These are phyloP conservation scores for Halophytophthora polymorphica DNA, from an alignment of 352 stramenopile genomes.

Conservation along the genomic window DNA sequence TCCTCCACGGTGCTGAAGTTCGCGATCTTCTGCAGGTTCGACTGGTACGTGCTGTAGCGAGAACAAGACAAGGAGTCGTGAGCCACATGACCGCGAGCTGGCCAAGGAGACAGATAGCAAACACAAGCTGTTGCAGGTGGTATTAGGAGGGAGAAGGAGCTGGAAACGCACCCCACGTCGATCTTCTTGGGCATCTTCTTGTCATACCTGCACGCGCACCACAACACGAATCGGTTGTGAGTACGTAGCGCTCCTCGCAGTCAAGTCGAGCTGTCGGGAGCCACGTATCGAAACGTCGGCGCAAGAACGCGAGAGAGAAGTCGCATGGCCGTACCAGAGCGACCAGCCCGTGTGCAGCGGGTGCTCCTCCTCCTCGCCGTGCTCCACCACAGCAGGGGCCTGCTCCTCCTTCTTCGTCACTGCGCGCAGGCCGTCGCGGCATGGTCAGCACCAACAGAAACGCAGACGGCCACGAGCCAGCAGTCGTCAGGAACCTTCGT, in stretches of 20 bases:
- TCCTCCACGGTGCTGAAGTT: constrained; percentile 88
- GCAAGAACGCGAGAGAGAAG: background rate
- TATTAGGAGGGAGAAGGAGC: background rate
- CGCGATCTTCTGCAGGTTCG: constrained; percentile 76
- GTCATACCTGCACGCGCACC: constrained; percentile 78
- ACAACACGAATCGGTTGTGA: constrained; percentile 7
- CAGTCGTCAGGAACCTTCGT: no score
- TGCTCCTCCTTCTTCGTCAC: constrained; percentile 25
- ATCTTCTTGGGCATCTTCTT: constrained; percentile 92
- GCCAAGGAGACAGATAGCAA: background rate
- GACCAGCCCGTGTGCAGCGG: constrained; percentile 86
- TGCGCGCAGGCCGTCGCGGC: constrained; percentile 7
- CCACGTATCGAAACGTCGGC: background rate
- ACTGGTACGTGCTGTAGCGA: constrained; percentile 54
- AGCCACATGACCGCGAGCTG: no score
- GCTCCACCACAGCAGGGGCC: constrained; percentile 19
- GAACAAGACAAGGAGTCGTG: background rate
- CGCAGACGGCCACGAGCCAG: constrained; percentile 12
- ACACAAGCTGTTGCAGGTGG: no score
- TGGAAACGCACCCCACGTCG: constrained; percentile 65
- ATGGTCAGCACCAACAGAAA: constrained; percentile 4
- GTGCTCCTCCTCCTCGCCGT: constrained; percentile 66
- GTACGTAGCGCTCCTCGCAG: background rate
- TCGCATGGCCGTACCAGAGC: constrained; percentile 77
- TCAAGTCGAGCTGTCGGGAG: background rate